A percentile compares a stretch with the other conserved stretches of the same genome.
Evolutionary conservation across 225 moss, liverwort and hornwort species (phyloP).

Genomic region (Climacium dendroides): DNA sequence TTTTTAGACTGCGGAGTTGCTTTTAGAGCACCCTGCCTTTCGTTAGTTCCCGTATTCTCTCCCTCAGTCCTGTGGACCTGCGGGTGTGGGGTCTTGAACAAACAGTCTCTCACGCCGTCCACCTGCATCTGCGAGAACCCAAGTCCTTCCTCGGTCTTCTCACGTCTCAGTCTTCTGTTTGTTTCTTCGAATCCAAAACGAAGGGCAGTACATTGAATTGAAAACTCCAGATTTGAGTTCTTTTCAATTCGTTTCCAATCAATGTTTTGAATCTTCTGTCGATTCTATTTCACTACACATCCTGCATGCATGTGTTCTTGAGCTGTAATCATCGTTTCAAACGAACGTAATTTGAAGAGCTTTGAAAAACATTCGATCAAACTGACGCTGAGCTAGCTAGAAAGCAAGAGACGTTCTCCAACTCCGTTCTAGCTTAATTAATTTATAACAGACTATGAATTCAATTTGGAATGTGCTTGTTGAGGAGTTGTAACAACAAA

Average conservation of each 20-base stretch:
- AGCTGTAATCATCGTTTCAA: background rate
- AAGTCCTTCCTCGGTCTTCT: too few species aligned
- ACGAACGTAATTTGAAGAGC: background rate
- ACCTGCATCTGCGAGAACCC: too few species aligned
- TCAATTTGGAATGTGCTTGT: background rate
- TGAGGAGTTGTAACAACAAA: background rate
- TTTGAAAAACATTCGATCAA: background rate
- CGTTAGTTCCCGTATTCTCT: too few species aligned
- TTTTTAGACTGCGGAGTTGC: too few species aligned
- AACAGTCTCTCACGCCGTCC: too few species aligned
- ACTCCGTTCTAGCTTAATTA: background rate
- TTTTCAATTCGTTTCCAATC: background rate
- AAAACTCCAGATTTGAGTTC: background rate
- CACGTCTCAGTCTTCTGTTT: background rate
- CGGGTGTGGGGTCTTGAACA: too few species aligned
- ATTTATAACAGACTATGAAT: background rate
- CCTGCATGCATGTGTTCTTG: background rate
- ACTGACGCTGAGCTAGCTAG: background rate
- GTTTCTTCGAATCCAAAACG: background rate
- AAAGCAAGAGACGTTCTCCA: background rate
- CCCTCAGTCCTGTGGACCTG: too few species aligned
- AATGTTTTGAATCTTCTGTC: background rate
- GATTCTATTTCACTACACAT: background rate
- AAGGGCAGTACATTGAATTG: background rate
- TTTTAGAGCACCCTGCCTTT: too few species aligned